A percentile compares a stretch with the other conserved stretches of the same genome.
These are phyloP conservation scores for Colletotrichum agaves DNA, from an alignment of 2,329 filamentous ascomycete species.

Conservation along the genomic window DNA sequence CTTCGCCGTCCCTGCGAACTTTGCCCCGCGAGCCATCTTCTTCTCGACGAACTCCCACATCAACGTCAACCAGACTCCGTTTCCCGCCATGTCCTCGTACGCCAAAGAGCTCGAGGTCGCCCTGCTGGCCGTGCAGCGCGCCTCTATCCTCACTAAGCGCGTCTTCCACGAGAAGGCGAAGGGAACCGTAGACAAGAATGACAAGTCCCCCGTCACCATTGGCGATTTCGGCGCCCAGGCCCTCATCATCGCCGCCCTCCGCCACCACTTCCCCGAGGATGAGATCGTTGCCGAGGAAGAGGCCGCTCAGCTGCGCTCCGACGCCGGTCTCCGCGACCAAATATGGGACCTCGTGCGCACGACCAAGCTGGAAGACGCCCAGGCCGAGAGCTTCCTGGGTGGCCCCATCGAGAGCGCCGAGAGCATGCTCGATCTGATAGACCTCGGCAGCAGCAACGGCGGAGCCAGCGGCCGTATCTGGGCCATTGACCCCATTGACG, in stretches of 20 bases:
- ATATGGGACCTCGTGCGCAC: slow-evolving; percentile 87
- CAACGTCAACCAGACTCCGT: background rate
- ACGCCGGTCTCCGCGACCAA: slow-evolving; percentile 71
- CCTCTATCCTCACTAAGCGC: slow-evolving; percentile 62
- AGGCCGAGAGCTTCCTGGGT: slow-evolving; percentile 75
- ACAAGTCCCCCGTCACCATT: slow-evolving; percentile 96
- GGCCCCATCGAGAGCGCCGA: slow-evolving; percentile 74
- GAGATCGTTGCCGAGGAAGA: slow-evolving; percentile 97
- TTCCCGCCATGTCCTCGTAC: slow-evolving; percentile 62
- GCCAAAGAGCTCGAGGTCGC: slow-evolving; percentile 83
- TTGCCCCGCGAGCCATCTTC: slow-evolving; percentile 38
- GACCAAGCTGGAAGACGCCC: slow-evolving; percentile 73
- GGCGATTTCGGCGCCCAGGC: slow-evolving; percentile 98
- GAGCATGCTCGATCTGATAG: slow-evolving; percentile 74
- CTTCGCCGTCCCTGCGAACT: slow-evolving; percentile 9
- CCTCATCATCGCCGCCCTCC: slow-evolving; percentile 90
- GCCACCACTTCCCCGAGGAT: slow-evolving; percentile 89
- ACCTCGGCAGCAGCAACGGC: slow-evolving; percentile 75
- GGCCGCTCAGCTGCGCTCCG: slow-evolving; percentile 79
- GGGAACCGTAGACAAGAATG: slow-evolving; percentile 92
- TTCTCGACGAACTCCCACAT: slow-evolving; percentile 31
- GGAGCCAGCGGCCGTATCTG: slow-evolving; percentile 84
- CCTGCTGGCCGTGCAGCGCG: slow-evolving; percentile 89
- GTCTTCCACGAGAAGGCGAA: slow-evolving; percentile 85
- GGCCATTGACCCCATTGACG: slow-evolving; percentile 97